Evolutionary conservation across 148 eudicot species (phyloP), one percentile per base, ranked within the genome.

Genomic region (Talinum fruticosum): DNA sequence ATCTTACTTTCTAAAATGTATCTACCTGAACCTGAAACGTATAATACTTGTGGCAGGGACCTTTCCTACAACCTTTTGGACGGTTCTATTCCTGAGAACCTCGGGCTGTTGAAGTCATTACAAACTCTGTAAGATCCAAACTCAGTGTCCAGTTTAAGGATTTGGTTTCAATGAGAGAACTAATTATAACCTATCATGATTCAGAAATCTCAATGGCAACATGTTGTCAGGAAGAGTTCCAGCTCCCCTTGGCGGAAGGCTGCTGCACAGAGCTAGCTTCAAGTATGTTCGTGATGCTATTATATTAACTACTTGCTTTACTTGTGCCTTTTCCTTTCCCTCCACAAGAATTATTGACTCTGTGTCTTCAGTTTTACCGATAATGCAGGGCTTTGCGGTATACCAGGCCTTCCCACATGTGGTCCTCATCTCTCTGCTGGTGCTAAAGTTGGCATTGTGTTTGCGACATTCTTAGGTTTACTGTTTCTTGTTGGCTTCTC

Each of bases 251-350:
- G 98, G 98, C 72, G 98, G 88, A 78, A 96, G 95, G 85, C 90
- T 96, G 66, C 78, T 96, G 77, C 98, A 90, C 72, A 83, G 99
- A 76, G 96, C 99, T 78, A 96, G 99, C 88, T 96, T 91, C 87
- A 96, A 96, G 99, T 96, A 90, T 66, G 92, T 83, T 66, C 41
- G 0, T 62, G 32, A 2, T 26, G 32, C 32, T 28, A 28, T 8
- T 62, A 10, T 61, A 23, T 68, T 51, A 8, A n/a, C 51, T 2
- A 34, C 54, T 44, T 51, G 8, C 16, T 32, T 10, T 28, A 32
- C 32, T 15, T 26, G 32, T 10, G 29, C 30, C 8, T 14, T 28
- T 28, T n/a, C 33, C 37, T 34, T 18, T 49, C 47, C 15, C 34
- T 41, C 75, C 41, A 65, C 47, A 64, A 67, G 47, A 26, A 28